Base-by-base conservation (phyloP, 2,329 filamentous ascomycete species). In the Claviceps humidiphila region DNA sequence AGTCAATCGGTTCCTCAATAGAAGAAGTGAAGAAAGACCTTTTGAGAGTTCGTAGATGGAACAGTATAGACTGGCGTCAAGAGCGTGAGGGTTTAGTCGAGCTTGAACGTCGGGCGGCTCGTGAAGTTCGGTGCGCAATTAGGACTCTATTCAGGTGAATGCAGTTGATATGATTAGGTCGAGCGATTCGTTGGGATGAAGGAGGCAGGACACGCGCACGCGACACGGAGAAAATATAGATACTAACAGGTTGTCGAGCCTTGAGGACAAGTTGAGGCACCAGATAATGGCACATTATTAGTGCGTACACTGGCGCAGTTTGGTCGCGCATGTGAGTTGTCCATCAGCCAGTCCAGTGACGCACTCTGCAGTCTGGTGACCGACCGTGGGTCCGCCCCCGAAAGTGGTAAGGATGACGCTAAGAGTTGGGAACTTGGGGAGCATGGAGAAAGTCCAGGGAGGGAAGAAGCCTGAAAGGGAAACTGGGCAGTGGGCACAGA, bases 341-440 rank as follows among this genome's bases (percentile, higher is more conserved):
- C 34, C 30, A 46, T n/a, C 24, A 9, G 13, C 3, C 34, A 26
- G 38, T 38, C 41, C 24, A 50, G 49, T 44, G 49, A 50, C 17
- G 40, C 46, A 11, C 34, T 37, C 8, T 17, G 37, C 42, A 22
- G 43, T 51, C 50, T 51, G 50, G 34, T 51, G 50, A 51, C 49
- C 24, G 42, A 26, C 14, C 13, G 22, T 49, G 8, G 38, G 20
- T 16, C 40, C 17, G 8, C 20, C 37, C 40, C 48, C 26, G 42
- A 50, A 50, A 50, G 34, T 16, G 30, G 49, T 41, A 51, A 47
- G 43, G 20, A 47, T 42, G 50, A 41, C 50, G 50, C 42, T 24
- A 16, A 17, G 3, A 41, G 1, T n/a, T 8, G 16, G 16, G 16
- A 20, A 41, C 5, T 7, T 8, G 43, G 13, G 24, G 16, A 13